Conservation (phyloP, 331 rosid species). For the Malus hybrid region DNA sequence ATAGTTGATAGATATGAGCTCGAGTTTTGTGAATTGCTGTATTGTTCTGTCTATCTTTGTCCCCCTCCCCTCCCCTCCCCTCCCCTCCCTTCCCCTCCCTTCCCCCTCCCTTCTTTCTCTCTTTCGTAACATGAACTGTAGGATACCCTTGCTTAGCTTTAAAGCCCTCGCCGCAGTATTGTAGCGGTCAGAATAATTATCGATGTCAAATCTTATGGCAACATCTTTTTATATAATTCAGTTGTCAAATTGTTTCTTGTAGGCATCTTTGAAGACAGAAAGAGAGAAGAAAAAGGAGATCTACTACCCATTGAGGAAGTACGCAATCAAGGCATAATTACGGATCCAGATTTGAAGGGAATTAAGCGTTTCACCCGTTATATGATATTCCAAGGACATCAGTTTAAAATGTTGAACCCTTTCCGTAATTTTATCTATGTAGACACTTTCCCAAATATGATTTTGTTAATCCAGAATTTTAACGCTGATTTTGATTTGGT, state of each 20-base stretch:
- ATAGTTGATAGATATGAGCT: neutral
- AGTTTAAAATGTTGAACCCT: neutral
- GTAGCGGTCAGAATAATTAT: neutral
- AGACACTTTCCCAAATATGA: neutral
- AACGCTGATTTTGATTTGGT: neutral
- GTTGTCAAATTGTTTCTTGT: neutral
- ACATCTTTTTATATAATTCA: neutral
- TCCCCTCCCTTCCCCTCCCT: too few species aligned
- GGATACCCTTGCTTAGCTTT: neutral
- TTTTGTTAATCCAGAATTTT: neutral
- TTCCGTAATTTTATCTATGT: neutral
- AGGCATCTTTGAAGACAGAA: slow-evolving; percentile 60
- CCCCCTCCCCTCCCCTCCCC: neutral
- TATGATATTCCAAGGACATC: neutral
- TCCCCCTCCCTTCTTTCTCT: neutral
- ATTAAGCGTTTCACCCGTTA: neutral
- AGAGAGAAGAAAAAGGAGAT: slow-evolving; percentile 57
- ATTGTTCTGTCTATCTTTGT: neutral
- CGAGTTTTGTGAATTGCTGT: neutral
- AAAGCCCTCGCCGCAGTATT: neutral
- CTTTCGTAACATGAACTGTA: neutral
- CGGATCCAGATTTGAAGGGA: neutral
- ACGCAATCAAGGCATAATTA: slow-evolving; percentile 55
- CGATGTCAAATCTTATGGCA: neutral
- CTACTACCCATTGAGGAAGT: slow-evolving; percentile 62